Percentiles rank a stretch among this genome's conserved stretches.
Evolutionary conservation across 2,329 filamentous ascomycete species (phyloP).

Genomic region (Colletotrichum zoysiae): DNA sequence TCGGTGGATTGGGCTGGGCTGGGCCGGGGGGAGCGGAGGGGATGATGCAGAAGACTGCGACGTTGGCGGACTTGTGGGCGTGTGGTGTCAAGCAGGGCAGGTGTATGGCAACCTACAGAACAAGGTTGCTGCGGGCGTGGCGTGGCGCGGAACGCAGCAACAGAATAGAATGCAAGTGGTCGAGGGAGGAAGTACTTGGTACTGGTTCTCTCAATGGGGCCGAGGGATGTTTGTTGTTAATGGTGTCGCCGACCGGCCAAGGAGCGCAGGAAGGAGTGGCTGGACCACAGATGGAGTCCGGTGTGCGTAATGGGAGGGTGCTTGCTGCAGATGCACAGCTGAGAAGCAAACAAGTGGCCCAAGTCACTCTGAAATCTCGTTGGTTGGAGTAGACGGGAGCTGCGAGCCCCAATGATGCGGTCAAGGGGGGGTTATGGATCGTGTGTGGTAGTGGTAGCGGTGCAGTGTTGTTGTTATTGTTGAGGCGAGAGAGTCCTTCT

Average conservation of each 20-base stretch:
- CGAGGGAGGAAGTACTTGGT: conserved; percentile 23
- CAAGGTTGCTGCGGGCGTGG: neutral
- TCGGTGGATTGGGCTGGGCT: neutral
- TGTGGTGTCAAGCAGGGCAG: conserved; percentile 14
- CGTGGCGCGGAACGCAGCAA: conserved; percentile 27
- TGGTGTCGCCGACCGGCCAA: conserved; percentile 2
- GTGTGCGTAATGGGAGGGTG: conserved; percentile 21
- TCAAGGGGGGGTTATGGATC: conserved; percentile 12
- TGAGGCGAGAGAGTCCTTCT: neutral
- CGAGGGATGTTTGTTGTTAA: conserved; percentile 37
- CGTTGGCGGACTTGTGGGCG: conserved; percentile 9
- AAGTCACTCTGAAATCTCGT: conserved; percentile 26
- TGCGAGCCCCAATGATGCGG: conserved; percentile 23
- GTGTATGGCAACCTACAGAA: conserved; percentile 33
- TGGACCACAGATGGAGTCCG: conserved; percentile 40
- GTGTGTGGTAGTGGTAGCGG: neutral
- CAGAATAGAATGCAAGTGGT: conserved; percentile 26
- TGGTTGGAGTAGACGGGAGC: conserved; percentile 9
- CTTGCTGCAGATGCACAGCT: conserved; percentile 36
- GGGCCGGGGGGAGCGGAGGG: conserved; percentile 1
- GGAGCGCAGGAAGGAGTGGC: conserved; percentile 36
- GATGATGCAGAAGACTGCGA: conserved; percentile 2
- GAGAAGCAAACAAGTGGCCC: conserved; percentile 33
- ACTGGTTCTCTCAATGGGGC: neutral
- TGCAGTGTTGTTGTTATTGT: neutral